Conservation (phyloP, 2,329 filamentous ascomycete species). For the Sporothrix mexicana region DNA sequence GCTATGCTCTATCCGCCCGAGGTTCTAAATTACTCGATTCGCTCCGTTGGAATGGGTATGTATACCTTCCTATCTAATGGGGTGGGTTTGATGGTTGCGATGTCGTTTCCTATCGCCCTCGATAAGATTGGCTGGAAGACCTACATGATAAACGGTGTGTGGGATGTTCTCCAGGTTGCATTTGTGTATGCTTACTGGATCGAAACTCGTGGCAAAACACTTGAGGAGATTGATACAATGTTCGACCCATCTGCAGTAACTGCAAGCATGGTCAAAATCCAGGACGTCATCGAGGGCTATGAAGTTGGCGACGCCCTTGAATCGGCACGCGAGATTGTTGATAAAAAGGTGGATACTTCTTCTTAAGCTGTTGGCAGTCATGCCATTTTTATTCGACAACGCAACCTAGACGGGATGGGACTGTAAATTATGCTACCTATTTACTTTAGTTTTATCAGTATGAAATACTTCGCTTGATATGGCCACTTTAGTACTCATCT, state of each 20-base stretch:
- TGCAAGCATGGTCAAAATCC: slow-evolving; percentile 7
- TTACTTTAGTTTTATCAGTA: too few relatives aligned
- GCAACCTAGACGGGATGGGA: too few relatives aligned
- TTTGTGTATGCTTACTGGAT: slow-evolving; percentile 57
- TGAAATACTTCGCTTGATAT: too few relatives aligned
- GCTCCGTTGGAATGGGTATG: slow-evolving; percentile 52
- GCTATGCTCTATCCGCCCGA: slow-evolving; percentile 54
- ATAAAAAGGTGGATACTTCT: too few relatives aligned
- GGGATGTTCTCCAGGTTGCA: slow-evolving; percentile 48
- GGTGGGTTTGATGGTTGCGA: slow-evolving; percentile 52
- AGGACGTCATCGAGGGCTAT: slow-evolving; percentile 24
- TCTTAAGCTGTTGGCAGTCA: too few relatives aligned
- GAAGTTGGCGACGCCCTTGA: too few relatives aligned
- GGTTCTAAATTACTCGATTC: slow-evolving; percentile 49
- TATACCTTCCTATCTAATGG: slow-evolving; percentile 51
- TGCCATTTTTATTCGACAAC: too few relatives aligned
- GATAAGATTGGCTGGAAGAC: slow-evolving; percentile 57
- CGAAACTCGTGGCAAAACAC: slow-evolving; percentile 48
- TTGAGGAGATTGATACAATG: slow-evolving; percentile 32
- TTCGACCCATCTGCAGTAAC: slow-evolving; percentile 17
- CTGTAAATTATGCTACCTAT: too few relatives aligned
- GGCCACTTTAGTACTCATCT: too few relatives aligned
- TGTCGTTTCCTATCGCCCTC: slow-evolving; percentile 52
- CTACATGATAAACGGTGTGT: slow-evolving; percentile 55
- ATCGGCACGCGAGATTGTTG: too few relatives aligned